Evolutionary conservation across 345 rosid genomes (phyloP).

Genomic region (Eucalyptus cladocalyx): DNA sequence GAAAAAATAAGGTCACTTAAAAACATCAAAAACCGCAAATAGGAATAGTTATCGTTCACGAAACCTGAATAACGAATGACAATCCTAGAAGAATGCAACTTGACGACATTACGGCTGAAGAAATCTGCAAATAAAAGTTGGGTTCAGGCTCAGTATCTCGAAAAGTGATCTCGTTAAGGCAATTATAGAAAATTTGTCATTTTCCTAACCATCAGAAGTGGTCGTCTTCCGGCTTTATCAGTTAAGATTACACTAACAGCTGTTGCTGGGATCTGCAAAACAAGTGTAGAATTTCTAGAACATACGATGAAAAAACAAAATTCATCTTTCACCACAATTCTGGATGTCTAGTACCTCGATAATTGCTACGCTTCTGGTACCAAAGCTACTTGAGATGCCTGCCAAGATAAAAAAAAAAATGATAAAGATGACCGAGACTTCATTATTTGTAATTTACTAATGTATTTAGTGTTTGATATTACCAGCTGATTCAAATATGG

Average conservation of each 20-base stretch:
- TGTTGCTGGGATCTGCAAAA: conserved; percentile 1
- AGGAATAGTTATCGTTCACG: background rate
- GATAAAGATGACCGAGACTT: background rate
- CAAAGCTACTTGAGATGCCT: background rate
- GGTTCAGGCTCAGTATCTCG: background rate
- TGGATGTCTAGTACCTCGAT: background rate
- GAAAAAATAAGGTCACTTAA: background rate
- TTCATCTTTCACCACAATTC: background rate
- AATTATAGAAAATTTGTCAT: background rate
- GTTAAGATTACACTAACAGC: background rate
- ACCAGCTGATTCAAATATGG: conserved; percentile 42
- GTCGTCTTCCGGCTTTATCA: conserved; percentile 14
- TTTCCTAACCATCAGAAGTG: conserved; percentile 10
- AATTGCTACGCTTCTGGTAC: background rate
- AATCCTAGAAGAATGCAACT: conserved; percentile 1
- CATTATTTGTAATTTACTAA: no score
- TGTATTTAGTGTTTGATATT: background rate
- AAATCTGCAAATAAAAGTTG: background rate
- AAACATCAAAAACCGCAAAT: background rate
- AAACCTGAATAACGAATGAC: conserved; percentile 8
- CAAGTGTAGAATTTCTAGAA: background rate
- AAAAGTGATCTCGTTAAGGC: background rate
- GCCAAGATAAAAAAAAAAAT: background rate
- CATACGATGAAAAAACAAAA: background rate
- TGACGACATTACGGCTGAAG: background rate